These are phyloP conservation scores for Mucor lusitanicus DNA, from an alignment of 371 early-diverging fungal species.

Conservation along the genomic window DNA sequence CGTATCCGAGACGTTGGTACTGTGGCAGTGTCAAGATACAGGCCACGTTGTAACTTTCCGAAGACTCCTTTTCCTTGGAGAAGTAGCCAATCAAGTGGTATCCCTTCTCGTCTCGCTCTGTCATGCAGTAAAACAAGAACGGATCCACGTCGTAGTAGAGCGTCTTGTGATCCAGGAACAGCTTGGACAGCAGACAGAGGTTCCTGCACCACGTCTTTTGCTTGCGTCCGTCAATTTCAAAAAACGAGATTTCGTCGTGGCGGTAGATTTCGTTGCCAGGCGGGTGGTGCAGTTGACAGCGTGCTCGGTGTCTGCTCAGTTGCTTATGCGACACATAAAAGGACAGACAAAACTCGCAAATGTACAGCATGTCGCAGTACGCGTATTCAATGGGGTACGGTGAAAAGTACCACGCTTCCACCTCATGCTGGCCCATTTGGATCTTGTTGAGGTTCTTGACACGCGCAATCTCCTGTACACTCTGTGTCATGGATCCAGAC, in stretches of 20 bases:
- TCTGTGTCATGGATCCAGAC: conserved; percentile 96
- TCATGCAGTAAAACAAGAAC: conserved; percentile 98
- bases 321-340: conserved; percentile 74
- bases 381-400: conserved; percentile 91
- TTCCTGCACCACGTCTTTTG: conserved; percentile 91
- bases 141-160: conserved; percentile 99
- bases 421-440: conserved; percentile 91
- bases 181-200: conserved; percentile 88
- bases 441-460: conserved; percentile 94
- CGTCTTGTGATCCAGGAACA: conserved; percentile 99
- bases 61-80: conserved; percentile 98
- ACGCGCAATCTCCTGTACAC: conserved; percentile 86
- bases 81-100: conserved; percentile 98
- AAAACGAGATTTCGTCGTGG: conserved; percentile 83
- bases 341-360: conserved; percentile 94
- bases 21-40: conserved; percentile 99
- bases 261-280: conserved; percentile 95
- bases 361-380: conserved; percentile 69
- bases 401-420: conserved; percentile 99
- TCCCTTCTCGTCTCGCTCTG: conserved; percentile 78
- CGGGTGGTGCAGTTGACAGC: conserved; percentile 88
- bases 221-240: conserved; percentile 88
- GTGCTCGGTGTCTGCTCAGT: conserved; percentile 68
- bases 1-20: conserved; percentile 98
- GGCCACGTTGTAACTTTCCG: conserved; percentile 98